Evolutionary conservation across 2,329 filamentous ascomycete species (phyloP), one percentile per base, ranked within the genome.

Genomic region (Botryotinia narcissicola): DNA sequence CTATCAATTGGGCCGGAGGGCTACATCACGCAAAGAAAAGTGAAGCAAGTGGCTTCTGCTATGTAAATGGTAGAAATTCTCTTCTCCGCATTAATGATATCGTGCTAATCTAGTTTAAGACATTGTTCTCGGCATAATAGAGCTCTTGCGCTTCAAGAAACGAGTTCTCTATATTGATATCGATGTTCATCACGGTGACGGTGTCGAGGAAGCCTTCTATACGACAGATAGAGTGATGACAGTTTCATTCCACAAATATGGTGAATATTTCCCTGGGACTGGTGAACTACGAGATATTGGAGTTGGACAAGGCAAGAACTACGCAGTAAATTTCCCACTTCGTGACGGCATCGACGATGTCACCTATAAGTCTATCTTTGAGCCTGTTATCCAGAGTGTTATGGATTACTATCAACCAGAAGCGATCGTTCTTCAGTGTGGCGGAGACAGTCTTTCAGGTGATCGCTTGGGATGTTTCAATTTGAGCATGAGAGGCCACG

Each of bases 101-200:
- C 78, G 59, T 44, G 7, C 67, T 89, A 37, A 80, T 69, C 37
- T 85, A 85, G 35, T 88, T 85, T 78, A 84, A 98, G 89, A 99
- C 83, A 98, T 99, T 76, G 96, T 99, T 48, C 91, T 99, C 57
- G 94, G 94, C 46, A 97, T 98, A 78, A 91, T 98, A 69, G 94
- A 98, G 80, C 89, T 99, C 4, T 87, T 99, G 14, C 93, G 93
- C 72, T 91, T 94, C 82, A 93, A 97, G 81, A 93, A 96, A 80
- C 92, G 96, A 73, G 95, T 99, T n/a, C 89, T 99, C 67, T 99
- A 99, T 84, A 94, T 99, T 82, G 94, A 97, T 80, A 97, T 97
- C 75, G 94, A 97, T 80, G 94, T 97, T 25, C 94, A 97, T 82
- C 94, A 97, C 79, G 94, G 94, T 72, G 94, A 97, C 80, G 94